phyloP scores from a whole-genome alignment of 768 basidiomycete genomes.

The Grammothele lineata region DNA sequence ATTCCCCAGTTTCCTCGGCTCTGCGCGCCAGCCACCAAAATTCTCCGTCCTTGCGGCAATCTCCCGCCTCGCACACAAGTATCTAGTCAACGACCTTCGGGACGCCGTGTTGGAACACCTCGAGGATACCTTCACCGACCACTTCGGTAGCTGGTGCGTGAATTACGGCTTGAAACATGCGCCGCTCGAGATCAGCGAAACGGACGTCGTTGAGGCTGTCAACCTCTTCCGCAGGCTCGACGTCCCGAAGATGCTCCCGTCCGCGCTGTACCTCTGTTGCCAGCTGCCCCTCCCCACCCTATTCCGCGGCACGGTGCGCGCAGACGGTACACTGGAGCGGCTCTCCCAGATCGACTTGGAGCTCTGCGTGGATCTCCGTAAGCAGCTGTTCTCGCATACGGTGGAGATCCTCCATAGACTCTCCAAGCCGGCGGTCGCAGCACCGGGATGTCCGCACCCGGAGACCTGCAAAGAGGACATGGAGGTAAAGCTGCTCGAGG shows the following conservation, averaged over 20 bases:
- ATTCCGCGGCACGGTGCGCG: neutral
- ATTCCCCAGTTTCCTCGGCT: neutral
- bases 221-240: neutral
- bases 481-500: too few relatives aligned
- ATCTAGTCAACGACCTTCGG: neutral
- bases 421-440: too few relatives aligned
- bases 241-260: neutral
- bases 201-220: constrained; percentile 3
- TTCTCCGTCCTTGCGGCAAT: constrained; percentile 4
- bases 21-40: neutral
- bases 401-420: too few relatives aligned
- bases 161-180: neutral
- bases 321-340: constrained; percentile 1
- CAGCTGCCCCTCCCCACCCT: neutral
- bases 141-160: neutral
- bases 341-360: neutral
- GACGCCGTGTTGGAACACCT: neutral
- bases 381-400: too few relatives aligned
- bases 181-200: too few relatives aligned
- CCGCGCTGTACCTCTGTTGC: constrained; percentile 4
- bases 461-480: too few relatives aligned
- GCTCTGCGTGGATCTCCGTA: neutral
- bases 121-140: neutral
- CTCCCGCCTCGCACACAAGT: constrained; percentile 11
- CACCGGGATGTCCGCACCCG: too few relatives aligned